Evolutionary conservation across 2,329 filamentous ascomycete genomes (phyloP), one percentile per base, ranked within the genome.

Genomic region (Pseudogymnoascus sp.): DNA sequence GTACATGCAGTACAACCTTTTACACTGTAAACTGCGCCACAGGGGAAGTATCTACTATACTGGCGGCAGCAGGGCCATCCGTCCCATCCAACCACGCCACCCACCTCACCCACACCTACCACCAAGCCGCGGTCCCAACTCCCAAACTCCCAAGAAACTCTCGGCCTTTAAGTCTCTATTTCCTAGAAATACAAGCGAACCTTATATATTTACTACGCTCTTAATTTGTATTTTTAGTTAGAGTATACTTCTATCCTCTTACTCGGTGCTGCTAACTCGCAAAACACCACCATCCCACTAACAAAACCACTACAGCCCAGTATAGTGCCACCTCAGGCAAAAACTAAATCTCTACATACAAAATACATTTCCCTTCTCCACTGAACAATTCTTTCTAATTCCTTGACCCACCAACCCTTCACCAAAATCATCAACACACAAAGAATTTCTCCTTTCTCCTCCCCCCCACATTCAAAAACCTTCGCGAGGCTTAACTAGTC

Each of bases 341-440:
- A 54, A 54, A 54, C 47, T 54, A 54, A 35, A 21, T 9, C 21
- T 47, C 47, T 54, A 54, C 47, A 33, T 54, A 54, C 47, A 54
- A 35, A 54, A 54, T 54, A 54, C 47, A 54, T 33, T 54, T 33
- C 47, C 47, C 47, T 54, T 54, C 47, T 54, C 47, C 47, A 54
- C 47, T 54, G 47, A 54, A 54, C 29, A 54, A 54, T 54, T 54
- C 47, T 54, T 54, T 54, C 47, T 15, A 54, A 54, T 54, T 54
- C 47, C 47, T 15, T 13, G 47, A 54, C 47, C 47, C 47, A 54
- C 47, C 47, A 54, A 29, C 47, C 47, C 47, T 54, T 54, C 47
- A 54, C 8, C 8, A 47, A 33, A 33, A 47, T 11, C 47, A 54
- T 54, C 47, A 54, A 54, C 47, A 54, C 47, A 54, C 29, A 54